Base-by-base conservation (phyloP, 139 green algal genomes). In the Microglena sp. region DNA sequence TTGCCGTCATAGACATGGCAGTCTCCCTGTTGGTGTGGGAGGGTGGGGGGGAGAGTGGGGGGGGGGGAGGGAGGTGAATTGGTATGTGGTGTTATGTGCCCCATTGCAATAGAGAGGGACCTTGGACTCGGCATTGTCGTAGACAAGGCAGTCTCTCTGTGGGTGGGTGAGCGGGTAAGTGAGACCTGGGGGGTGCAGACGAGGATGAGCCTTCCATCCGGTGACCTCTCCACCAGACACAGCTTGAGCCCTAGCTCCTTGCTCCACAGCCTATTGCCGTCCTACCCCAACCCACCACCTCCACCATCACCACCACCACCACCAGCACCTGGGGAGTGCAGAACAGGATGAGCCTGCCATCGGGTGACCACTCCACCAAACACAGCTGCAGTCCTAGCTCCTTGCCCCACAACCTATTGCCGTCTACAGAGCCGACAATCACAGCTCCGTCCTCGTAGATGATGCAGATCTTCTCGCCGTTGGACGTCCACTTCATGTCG, bases 391-490 rank as follows among this genome's bases (percentile, higher is more conserved):
- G 72, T 44, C 63, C 79, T 29, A 84, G 71, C 69, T 83, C 72
- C 50, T 84, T 84, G 69, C 83, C 83, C 88, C 88, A 95, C 45
- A 93, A 73, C 8, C 86, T 78, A 72, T 92, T 90, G 50, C 88
- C 88, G 62, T 93, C 82, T 29, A 89, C 76, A 36, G 61, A 77
- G 54, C 86, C 87, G 26, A 94, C 84, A 34, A 94, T 94, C 29
- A 92, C 86, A 8, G 87, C 86, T 3, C 86, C 87, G 60, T 94
- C 87, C 66, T 89, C 78, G 55, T 94, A 94, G 2, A 76, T 67
- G 33, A 94, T 92, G 81, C 86, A 92, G 62, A 94, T 90, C 61
- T 87, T 89, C 64, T 87, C 76, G 33, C 88, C 86, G 33, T 86
- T 83, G 21, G 77, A 67, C 0, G 83, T 89, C 88, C 88, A 95